Conservation (phyloP, 495 filamentous ascomycete genomes). For the Daldinia childiae region DNA sequence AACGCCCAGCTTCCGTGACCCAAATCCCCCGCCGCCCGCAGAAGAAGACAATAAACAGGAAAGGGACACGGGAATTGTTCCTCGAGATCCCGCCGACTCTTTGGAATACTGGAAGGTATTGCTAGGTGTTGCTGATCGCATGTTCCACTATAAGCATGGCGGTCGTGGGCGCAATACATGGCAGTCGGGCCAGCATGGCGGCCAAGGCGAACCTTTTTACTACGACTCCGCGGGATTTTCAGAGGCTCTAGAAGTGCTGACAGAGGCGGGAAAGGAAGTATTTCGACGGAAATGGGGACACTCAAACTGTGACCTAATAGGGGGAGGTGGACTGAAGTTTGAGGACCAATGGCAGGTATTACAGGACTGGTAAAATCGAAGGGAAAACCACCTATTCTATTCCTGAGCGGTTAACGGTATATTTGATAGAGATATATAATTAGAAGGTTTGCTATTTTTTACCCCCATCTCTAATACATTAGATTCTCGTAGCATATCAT, state of each 20-base stretch:
- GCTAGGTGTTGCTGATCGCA: conserved; percentile 41
- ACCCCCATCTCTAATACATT: background rate
- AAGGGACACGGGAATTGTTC: background rate
- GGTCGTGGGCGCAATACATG: conserved; percentile 65
- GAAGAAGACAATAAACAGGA: conserved; percentile 33
- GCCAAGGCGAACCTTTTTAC: conserved; percentile 69
- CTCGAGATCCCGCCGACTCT: conserved; percentile 29
- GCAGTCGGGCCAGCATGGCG: conserved; percentile 66
- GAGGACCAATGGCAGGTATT: conserved; percentile 63
- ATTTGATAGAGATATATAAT: background rate
- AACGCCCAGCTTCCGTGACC: conserved; percentile 50
- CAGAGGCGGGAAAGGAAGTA: conserved; percentile 61
- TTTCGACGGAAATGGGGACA: conserved; percentile 68
- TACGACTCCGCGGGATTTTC: conserved; percentile 63
- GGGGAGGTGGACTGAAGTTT: conserved; percentile 49
- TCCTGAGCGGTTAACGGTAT: background rate
- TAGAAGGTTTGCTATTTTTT: background rate
- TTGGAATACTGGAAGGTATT: conserved; percentile 47
- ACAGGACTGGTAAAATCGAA: conserved; percentile 50
- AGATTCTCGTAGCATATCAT: no score
- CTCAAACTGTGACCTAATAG: conserved; percentile 59
- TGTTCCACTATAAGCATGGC: conserved; percentile 55
- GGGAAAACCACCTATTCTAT: background rate
- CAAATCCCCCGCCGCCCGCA: conserved; percentile 49
- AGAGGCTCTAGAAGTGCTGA: conserved; percentile 60